These are phyloP conservation scores for Hortaea sp. DNA, from an alignment of 2,329 filamentous ascomycete species.

Conservation along the genomic window DNA sequence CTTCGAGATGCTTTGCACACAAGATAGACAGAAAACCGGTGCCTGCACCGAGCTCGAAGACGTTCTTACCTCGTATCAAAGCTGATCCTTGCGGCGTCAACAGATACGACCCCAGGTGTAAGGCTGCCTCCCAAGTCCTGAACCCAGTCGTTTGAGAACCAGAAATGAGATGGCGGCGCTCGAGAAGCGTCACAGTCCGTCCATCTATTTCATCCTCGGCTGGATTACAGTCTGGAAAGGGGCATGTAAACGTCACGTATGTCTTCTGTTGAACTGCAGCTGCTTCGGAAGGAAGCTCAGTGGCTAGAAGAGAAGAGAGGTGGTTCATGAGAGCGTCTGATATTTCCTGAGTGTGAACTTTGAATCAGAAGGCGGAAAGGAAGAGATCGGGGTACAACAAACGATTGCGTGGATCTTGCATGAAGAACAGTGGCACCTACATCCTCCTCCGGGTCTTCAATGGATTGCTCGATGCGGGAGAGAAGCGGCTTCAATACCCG, in stretches of 20 bases:
- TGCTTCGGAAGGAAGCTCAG: conserved; percentile 53
- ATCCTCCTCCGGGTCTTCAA: conserved; percentile 76
- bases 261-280: conserved; percentile 60
- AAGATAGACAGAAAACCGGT: conserved; percentile 68
- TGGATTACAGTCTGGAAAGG: conserved; percentile 6
- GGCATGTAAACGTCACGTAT: conserved; percentile 59
- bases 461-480: conserved; percentile 58
- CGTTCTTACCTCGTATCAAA: conserved; percentile 43
- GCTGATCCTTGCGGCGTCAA: conserved; percentile 38
- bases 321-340: conserved; percentile 67
- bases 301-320: conserved; percentile 55
- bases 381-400: conserved; percentile 1
- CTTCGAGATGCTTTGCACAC: conserved; percentile 56
- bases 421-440: conserved; percentile 49
- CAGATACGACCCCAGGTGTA: conserved; percentile 63
- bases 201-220: conserved; percentile 13
- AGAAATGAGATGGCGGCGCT: conserved; percentile 59
- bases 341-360: conserved; percentile 53
- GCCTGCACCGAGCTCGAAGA: conserved; percentile 66
- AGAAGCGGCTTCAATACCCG: conserved; percentile 66
- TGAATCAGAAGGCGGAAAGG: conserved; percentile 15
- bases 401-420: conserved; percentile 1
- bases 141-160: conserved; percentile 64
- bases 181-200: conserved; percentile 50
- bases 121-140: conserved; percentile 70